Percentiles rank a stretch among this genome's conserved stretches.
phyloP scores from a whole-genome alignment of 2,329 filamentous ascomycete species.

The Fusarium sp. region DNA sequence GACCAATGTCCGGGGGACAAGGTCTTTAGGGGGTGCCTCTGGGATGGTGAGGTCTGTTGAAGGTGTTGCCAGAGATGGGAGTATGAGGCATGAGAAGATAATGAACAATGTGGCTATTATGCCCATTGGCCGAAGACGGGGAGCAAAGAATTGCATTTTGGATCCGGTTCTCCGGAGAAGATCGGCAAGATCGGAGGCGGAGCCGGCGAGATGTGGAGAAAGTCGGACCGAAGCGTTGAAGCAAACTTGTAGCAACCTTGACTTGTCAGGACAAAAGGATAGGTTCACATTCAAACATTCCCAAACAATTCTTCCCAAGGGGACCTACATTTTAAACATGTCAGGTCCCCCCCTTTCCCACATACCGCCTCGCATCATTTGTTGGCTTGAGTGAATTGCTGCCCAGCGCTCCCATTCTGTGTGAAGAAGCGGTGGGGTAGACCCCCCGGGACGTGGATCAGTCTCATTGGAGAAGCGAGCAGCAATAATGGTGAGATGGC shows the following conservation, averaged over 20 bases:
- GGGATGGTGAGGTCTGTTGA: neutral
- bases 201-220: conserved; percentile 32
- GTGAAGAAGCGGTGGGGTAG: conserved; percentile 25
- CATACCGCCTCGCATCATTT: conserved; percentile 30
- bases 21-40: neutral
- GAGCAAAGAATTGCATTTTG: conserved; percentile 20
- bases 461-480: conserved; percentile 44
- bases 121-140: neutral
- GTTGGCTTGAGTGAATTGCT: conserved; percentile 39
- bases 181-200: conserved; percentile 23
- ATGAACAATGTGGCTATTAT: conserved; percentile 15
- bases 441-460: conserved; percentile 45
- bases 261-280: neutral
- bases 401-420: conserved; percentile 40
- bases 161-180: conserved; percentile 10
- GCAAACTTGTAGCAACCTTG: neutral
- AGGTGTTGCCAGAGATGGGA: conserved; percentile 9
- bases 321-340: conserved; percentile 11
- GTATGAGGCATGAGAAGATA: conserved; percentile 18
- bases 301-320: neutral
- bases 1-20: conserved; percentile 1
- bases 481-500: conserved; percentile 34
- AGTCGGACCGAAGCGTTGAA: neutral
- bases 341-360: neutral
- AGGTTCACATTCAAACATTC: neutral